These are phyloP conservation scores for Metschnikowia reukaufii DNA, from an alignment of 805 yeast genomes.

Conservation along the genomic window DNA sequence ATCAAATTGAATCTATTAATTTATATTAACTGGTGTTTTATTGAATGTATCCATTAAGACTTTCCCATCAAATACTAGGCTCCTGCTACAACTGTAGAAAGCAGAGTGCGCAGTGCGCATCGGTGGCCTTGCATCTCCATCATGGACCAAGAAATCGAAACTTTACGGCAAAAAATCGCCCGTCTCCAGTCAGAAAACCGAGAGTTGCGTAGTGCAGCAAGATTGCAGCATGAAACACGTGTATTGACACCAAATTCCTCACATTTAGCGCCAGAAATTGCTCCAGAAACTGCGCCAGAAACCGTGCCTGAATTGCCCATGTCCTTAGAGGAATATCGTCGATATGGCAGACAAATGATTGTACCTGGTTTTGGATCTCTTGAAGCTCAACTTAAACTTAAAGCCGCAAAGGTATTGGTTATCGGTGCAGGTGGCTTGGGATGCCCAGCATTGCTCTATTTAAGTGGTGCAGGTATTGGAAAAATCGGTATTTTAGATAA, in stretches of 20 bases:
- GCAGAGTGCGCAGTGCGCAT: neutral
- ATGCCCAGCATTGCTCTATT: constrained; percentile 81
- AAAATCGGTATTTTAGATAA: constrained; percentile 81
- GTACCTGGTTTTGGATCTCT: constrained; percentile 73
- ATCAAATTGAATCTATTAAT: no score
- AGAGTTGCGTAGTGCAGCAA: neutral
- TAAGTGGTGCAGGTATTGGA: constrained; percentile 89
- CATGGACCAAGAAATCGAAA: constrained; percentile 17
- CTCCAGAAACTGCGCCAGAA: no score
- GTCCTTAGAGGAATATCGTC: constrained; percentile 63
- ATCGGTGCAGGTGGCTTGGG: constrained; percentile 98
- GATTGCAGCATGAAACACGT: neutral
- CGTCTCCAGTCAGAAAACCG: constrained; percentile 24
- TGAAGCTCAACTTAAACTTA: constrained; percentile 55
- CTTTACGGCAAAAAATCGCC: constrained; percentile 25
- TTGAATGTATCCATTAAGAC: no score
- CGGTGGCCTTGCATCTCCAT: neutral
- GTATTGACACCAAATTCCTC: neutral
- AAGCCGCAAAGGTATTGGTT: constrained; percentile 61
- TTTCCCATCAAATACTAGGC: no score
- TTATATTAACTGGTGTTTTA: no score
- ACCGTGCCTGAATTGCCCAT: constrained; percentile 19
- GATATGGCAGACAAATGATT: constrained; percentile 95
- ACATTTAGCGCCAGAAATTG: neutral
- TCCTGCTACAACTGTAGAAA: no score